Evolutionary conservation across 164 flowering plant species (phyloP).

Genomic region (Brasenia schreberi): DNA sequence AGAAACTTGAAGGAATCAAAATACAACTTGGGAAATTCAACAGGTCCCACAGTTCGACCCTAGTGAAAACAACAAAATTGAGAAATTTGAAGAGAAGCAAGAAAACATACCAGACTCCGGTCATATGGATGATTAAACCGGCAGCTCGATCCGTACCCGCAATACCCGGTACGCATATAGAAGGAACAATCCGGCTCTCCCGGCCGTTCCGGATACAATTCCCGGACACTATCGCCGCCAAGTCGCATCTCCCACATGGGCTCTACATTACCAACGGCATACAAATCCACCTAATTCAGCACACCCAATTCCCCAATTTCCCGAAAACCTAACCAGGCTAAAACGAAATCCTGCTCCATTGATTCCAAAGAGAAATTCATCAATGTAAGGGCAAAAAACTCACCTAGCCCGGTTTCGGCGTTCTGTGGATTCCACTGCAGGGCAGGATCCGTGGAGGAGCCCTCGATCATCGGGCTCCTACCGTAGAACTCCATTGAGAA

Average conservation of each 20-base stretch:
- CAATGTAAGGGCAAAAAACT: constrained; percentile 5
- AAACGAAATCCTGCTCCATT: not conserved
- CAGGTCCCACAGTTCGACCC: no score
- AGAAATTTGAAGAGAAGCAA: not conserved
- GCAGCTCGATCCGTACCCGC: constrained; percentile 76
- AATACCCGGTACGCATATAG: constrained; percentile 75
- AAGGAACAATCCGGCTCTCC: constrained; percentile 61
- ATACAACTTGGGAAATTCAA: not conserved
- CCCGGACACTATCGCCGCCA: constrained; percentile 17
- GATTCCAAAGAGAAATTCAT: not conserved
- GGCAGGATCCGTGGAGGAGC: constrained; percentile 31
- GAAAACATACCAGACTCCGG: constrained; percentile 36
- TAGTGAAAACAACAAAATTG: not conserved
- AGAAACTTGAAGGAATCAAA: not conserved
- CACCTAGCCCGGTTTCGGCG: constrained; percentile 52
- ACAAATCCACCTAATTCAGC: not conserved
- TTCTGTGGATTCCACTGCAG: constrained; percentile 27
- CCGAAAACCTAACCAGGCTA: not conserved
- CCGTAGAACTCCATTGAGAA: constrained; percentile 48
- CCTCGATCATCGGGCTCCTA: constrained; percentile 23
- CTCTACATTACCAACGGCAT: constrained; percentile 21
- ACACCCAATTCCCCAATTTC: not conserved
- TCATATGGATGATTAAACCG: constrained; percentile 82
- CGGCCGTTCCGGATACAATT: constrained; percentile 66
- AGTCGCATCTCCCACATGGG: constrained; percentile 47